Conservation (phyloP, 2,329 filamentous ascomycete species). For the Penicillium glabrum region DNA sequence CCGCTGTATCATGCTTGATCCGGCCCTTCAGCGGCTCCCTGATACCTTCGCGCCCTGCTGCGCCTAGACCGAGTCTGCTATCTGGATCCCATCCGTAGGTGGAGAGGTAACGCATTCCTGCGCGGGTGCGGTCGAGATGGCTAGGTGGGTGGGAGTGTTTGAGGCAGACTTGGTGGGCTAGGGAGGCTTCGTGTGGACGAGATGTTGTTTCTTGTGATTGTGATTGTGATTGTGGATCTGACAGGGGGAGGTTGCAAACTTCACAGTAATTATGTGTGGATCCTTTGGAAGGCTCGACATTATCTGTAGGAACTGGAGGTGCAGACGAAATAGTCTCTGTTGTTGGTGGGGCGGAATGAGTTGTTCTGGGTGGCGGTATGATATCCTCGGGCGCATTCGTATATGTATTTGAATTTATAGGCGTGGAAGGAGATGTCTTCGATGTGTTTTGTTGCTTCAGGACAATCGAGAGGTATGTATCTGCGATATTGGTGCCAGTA, state of each 20-base stretch:
- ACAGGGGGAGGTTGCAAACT: slow-evolving; percentile 42
- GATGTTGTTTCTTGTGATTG: not conserved
- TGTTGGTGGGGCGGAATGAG: slow-evolving; percentile 13
- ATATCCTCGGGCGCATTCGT: not conserved
- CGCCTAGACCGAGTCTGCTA: slow-evolving; percentile 68
- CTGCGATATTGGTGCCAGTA: slow-evolving; percentile 32
- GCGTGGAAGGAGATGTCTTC: slow-evolving; percentile 12
- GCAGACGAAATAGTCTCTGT: slow-evolving; percentile 3
- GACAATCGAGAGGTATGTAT: slow-evolving; percentile 50
- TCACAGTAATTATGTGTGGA: not conserved
- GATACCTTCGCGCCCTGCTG: slow-evolving; percentile 65
- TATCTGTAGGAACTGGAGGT: not conserved
- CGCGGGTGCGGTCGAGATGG: slow-evolving; percentile 56
- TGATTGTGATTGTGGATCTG: slow-evolving; percentile 19
- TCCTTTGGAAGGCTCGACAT: not conserved
- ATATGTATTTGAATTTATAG: not conserved
- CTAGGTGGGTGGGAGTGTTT: slow-evolving; percentile 59
- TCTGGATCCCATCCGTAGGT: slow-evolving; percentile 63
- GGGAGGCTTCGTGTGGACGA: slow-evolving; percentile 50
- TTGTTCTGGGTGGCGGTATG: slow-evolving; percentile 6
- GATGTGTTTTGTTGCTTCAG: slow-evolving; percentile 25
- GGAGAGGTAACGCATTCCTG: slow-evolving; percentile 57
- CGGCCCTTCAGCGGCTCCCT: slow-evolving; percentile 71
- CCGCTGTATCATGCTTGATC: slow-evolving; percentile 72
- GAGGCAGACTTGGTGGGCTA: slow-evolving; percentile 58